Evolutionary conservation across 2,329 filamentous ascomycete species (phyloP).

Genomic region (Pseudogymnoascus sp.): DNA sequence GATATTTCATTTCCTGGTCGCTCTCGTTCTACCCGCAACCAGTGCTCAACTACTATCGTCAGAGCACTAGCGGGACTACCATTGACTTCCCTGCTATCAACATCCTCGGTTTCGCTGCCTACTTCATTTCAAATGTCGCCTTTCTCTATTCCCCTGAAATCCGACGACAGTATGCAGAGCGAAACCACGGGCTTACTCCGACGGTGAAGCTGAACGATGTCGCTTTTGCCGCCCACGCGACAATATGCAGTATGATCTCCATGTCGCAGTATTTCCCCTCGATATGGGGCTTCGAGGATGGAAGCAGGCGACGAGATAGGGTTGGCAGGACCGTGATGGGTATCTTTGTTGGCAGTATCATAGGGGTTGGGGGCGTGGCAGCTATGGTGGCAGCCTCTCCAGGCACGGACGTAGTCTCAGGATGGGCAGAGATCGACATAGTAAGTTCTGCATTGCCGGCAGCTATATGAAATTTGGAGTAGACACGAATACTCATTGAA

Average conservation of each 20-base stretch:
- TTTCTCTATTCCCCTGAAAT: slow-evolving; percentile 76
- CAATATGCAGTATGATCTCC: slow-evolving; percentile 62
- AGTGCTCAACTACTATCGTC: slow-evolving; percentile 67
- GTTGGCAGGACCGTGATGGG: slow-evolving; percentile 55
- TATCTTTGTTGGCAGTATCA: slow-evolving; percentile 59
- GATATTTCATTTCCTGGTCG: slow-evolving; percentile 72
- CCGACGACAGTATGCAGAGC: slow-evolving; percentile 71
- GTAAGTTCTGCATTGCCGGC: slow-evolving; percentile 21
- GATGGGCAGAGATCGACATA: slow-evolving; percentile 56
- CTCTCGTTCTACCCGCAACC: slow-evolving; percentile 89
- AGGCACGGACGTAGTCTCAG: slow-evolving; percentile 33
- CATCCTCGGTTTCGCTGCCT: slow-evolving; percentile 60
- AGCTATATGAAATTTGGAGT: not conserved
- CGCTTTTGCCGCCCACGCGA: slow-evolving; percentile 74
- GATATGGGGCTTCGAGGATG: slow-evolving; percentile 68
- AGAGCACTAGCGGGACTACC: slow-evolving; percentile 73
- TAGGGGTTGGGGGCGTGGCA: slow-evolving; percentile 43
- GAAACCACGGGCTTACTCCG: slow-evolving; percentile 66
- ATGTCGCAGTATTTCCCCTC: slow-evolving; percentile 66
- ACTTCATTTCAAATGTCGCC: slow-evolving; percentile 63
- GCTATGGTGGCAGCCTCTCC: slow-evolving; percentile 35
- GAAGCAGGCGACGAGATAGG: slow-evolving; percentile 43
- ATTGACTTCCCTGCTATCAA: slow-evolving; percentile 83
- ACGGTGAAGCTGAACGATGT: slow-evolving; percentile 89
- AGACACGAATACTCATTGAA: slow-evolving; percentile 19